Base-by-base conservation (phyloP, 1,284 basidiomycete species). In the Pseudozyma tsukubaensis region DNA sequence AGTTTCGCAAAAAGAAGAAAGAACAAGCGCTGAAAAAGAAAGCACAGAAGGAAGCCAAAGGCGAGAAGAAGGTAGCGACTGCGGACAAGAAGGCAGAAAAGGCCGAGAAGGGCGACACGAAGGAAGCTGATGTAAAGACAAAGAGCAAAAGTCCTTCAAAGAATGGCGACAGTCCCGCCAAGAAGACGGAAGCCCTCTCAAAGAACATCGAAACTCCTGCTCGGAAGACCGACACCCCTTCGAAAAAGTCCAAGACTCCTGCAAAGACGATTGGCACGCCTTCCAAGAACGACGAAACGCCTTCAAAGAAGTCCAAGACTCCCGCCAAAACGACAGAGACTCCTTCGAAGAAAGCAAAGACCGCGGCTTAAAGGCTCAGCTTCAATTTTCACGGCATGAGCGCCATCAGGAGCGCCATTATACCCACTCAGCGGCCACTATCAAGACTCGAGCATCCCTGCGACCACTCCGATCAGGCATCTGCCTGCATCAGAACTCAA, bases 1-100 rank as follows among this genome's bases (percentile, higher is more conserved):
- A 68, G 47, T 61, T 65, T 29, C 60, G 64, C 18, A 19, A 63
- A 40, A 67, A 60, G 40, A 67, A 66, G 61, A 64, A 68, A 43
- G 58, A 69, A 32, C 40, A 50, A 39, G 60, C 55, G 1, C 18
- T 55, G 42, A 61, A 68, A 51, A 50, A 58, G 21, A 73, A 69
- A 21, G 61, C 49, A 1, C 21, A 59, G 32, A 49, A 60, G 29
- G 35, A 43, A 5, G 59, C 59, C 16, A 42, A 52, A 16, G 32
- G 35, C n/a, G 52, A 54, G 29, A 44, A 36, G n/a, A 21, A 54
- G 43, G 6, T 34, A 11, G n/a, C 44, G 16, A 18, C 9, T 3
- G 32, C 32, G 7, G 51, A 35, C 16, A 53, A 49, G 39, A 34
- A 47, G 51, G 21, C 32, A 35, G 34, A 21, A 3, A 21, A 11